Evolutionary conservation across 2,329 filamentous ascomycete genomes (phyloP).

Genomic region (Botrytis porri): DNA sequence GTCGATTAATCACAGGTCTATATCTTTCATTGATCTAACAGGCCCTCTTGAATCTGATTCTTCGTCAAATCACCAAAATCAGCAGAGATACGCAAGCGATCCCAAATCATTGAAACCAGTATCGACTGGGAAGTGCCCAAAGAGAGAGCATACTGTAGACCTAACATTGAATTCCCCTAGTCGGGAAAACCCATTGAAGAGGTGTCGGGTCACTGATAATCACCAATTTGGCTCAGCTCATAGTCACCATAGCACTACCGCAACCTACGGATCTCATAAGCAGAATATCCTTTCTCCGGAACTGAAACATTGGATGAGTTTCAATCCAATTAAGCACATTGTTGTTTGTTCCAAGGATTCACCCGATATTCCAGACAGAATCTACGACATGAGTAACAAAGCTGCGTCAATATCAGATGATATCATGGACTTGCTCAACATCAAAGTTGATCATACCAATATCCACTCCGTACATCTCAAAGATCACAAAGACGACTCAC

Average conservation of each 20-base stretch:
- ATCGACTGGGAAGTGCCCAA: neutral
- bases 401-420: neutral
- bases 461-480: neutral
- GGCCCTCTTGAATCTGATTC: neutral
- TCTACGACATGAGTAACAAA: neutral
- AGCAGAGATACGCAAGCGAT: neutral
- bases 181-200: neutral
- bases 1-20: neutral
- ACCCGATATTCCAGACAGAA: neutral
- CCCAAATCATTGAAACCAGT: neutral
- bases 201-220: neutral
- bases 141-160: neutral
- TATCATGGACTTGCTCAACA: neutral
- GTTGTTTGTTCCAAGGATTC: neutral
- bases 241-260: neutral
- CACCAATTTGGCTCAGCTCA: neutral
- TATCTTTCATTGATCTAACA: neutral
- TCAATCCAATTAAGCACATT: neutral
- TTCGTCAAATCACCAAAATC: neutral
- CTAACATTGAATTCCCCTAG: neutral
- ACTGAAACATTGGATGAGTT: neutral
- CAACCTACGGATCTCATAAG: neutral
- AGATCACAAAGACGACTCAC: neutral
- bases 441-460: neutral
- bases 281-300: neutral